Evolutionary conservation across 2,329 filamentous ascomycete species (phyloP), one percentile per base, ranked within the genome.

Genomic region (Clarireedia homoeocarpa): DNA sequence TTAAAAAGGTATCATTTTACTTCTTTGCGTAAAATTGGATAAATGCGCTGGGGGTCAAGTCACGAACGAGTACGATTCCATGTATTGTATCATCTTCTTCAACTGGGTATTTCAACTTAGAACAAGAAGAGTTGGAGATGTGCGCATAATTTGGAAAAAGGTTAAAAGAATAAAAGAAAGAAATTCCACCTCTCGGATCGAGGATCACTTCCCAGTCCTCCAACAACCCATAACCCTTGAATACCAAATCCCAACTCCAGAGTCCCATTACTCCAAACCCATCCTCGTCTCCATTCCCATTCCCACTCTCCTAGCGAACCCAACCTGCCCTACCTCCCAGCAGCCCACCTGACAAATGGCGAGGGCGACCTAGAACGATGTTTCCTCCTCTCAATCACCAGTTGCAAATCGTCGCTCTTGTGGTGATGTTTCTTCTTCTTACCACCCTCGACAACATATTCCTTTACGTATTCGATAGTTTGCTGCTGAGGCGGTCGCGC

Each of bases 351-450:
- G 38, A 55, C 53, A 51, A 51, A 55, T 10, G 42, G 42, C 6
- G 17, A 23, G 3, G 42, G 42, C 42, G 42, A 24, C n/a, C 42
- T 20, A 6, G n/a, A 17, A 12, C n/a, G 14, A 42, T 48, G 45
- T 14, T 46, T 55, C 15, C 47, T 55, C 39, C 48, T 55, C 48
- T 55, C 53, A 46, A 55, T 55, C 3, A 55, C 53, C 53, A 55
- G 38, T 7, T 55, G 53, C 48, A 55, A 15, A 20, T 55, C 48
- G 34, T 50, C 47, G 7, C 40, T 12, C 48, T 51, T 55, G 3
- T 46, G 53, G 27, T 55, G 53, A 50, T 55, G 62, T 55, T 64
- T 63, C 61, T 67, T 66, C 63, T 66, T 67, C 57, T 66, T 65
- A 55, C 66, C 66, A 24, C 45, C 53, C 23, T 55, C 53, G 20